Conservation (phyloP, 169 alveolate species). For the Cryptosporidium canis region DNA sequence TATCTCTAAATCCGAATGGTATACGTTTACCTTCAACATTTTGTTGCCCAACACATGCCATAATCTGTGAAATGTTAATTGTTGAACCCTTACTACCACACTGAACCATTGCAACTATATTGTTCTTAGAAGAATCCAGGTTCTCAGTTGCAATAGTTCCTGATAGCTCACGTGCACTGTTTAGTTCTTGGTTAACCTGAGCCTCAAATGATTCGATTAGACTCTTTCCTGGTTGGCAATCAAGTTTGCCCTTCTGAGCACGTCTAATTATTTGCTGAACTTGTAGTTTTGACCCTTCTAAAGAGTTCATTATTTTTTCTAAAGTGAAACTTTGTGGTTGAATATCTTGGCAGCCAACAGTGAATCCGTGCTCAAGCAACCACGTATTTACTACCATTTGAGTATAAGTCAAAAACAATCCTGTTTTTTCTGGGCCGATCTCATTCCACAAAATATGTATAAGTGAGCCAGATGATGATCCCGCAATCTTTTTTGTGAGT, state of each 20-base stretch:
- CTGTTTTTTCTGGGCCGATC: slow-evolving; percentile 95
- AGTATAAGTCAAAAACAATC: slow-evolving; percentile 93
- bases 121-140: slow-evolving; percentile 90
- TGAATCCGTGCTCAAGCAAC: slow-evolving; percentile 96
- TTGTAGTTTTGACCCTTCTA: slow-evolving; percentile 86
- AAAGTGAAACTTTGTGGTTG: slow-evolving; percentile 93
- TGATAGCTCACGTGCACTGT: slow-evolving; percentile 95
- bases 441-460: slow-evolving; percentile 98
- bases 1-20: slow-evolving; percentile 96
- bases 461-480: slow-evolving; percentile 97
- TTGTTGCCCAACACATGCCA: slow-evolving; percentile 99
- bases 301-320: slow-evolving; percentile 88
- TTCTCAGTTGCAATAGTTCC: slow-evolving; percentile 93
- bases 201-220: slow-evolving; percentile 98
- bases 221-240: slow-evolving; percentile 98
- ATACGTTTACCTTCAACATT: slow-evolving; percentile 99
- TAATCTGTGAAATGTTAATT: slow-evolving; percentile 96
- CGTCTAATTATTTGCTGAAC: slow-evolving; percentile 84
- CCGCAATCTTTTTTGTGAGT: slow-evolving; percentile 96
- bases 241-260: slow-evolving; percentile 95
- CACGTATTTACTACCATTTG: slow-evolving; percentile 97
- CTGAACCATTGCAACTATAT: slow-evolving; percentile 97
- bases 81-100: slow-evolving; percentile 97
- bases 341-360: slow-evolving; percentile 98
- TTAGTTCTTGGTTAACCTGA: slow-evolving; percentile 93